Evolutionary conservation across 2,329 filamentous ascomycete species (phyloP), one percentile per base, ranked within the genome.

Genomic region (Geosmithia morbida): DNA sequence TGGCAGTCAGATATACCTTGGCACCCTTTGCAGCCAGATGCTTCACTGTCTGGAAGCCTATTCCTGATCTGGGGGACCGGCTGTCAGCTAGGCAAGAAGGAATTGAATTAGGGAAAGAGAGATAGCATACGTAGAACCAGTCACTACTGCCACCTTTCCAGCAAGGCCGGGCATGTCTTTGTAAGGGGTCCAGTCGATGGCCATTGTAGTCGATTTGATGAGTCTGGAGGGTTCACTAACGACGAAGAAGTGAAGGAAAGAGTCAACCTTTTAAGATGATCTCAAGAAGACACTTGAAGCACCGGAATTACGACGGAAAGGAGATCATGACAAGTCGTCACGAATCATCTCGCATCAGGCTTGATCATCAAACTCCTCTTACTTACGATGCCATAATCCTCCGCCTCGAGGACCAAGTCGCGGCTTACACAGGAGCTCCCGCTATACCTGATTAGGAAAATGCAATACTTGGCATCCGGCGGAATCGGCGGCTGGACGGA

Each of bases 121-220:
- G n/a, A 20, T 7, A 40, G 44, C 55, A 29, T 46, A 60, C 57
- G 52, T 58, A 22, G 50, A 53, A 7, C 57, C 57, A 1, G 57
- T 60, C 1, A 58, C 54, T 2, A 60, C 48, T 8, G 47, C 56
- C 2, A 59, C 51, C 29, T 56, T 59, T 14, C 55, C 57, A 2
- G 43, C 29, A 2, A 59, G 49, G 20, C 50, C 48, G 2, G 56
- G 56, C 47, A 55, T 48, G 19, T 46, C 39, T 17, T 19, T 41
- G n/a, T 18, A 6, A 18, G 45, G 45, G 20, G 18, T 26, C 45
- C 45, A 46, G 22, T 46, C 19, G 7, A 5, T 37, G 8, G 44
- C 14, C 44, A 46, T 46, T 41, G 40, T 7, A 8, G 41, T n/a
- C n/a, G 41, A 37, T 19, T 13, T 43, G 41, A 22, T 22, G 18